Conservation (phyloP, 139 green algal genomes). For the Chlorella vulgaris region DNA sequence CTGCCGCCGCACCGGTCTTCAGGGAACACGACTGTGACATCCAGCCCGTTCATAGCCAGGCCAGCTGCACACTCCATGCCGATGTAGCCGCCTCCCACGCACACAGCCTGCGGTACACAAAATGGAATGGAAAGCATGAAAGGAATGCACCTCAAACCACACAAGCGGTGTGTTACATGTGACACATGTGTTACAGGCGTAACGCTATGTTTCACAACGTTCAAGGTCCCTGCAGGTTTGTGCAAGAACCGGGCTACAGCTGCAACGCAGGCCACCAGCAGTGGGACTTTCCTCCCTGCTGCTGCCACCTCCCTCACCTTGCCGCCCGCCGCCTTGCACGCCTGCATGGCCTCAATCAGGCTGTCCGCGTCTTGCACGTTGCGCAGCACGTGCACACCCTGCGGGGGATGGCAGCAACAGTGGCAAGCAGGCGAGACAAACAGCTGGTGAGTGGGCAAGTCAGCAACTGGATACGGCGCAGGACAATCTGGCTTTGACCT, state of each 20-base stretch:
- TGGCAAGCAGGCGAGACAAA: not conserved
- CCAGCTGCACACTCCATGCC: conserved; percentile 78
- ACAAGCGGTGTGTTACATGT: no score
- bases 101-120: conserved; percentile 67
- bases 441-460: not conserved
- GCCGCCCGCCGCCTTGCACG: conserved; percentile 54
- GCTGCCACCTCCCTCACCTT: conserved; percentile 70
- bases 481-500: not conserved
- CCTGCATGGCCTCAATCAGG: conserved; percentile 68
- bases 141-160: no score
- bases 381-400: conserved; percentile 83
- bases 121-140: not conserved
- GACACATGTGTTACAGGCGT: no score
- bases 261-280: no score
- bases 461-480: not conserved
- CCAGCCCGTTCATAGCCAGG: conserved; percentile 74
- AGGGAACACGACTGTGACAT: conserved; percentile 70
- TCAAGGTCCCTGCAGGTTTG: no score
- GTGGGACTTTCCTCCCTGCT: no score
- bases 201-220: no score
- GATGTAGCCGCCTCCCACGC: conserved; percentile 95
- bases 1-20: conserved; percentile 25
- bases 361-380: conserved; percentile 80
- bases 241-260: no score
- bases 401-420: not conserved